phyloP scores from a whole-genome alignment of 176 grass and related monocot genomes.

The Zoysia pacifica region DNA sequence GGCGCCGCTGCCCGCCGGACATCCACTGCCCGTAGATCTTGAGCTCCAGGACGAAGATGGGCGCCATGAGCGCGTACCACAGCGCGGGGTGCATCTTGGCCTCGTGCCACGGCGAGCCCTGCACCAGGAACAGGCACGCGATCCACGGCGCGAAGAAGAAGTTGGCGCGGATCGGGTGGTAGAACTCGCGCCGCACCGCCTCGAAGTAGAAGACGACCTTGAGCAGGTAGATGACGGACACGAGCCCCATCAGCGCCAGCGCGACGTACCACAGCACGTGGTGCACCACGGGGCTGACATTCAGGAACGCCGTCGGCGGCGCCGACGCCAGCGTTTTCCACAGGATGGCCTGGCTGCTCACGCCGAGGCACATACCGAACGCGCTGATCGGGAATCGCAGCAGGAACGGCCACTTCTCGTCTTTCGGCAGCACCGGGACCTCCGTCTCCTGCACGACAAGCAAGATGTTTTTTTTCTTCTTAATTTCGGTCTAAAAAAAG shows the following conservation, averaged over 20 bases:
- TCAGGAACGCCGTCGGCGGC: conserved; percentile 62
- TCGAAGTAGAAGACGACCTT: conserved; percentile 93
- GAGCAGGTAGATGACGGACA: conserved; percentile 68
- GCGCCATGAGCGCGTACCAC: conserved; percentile 83
- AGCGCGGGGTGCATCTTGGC: conserved; percentile 38
- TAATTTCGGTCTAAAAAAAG: background rate
- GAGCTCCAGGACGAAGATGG: conserved; percentile 84
- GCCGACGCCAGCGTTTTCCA: conserved; percentile 79
- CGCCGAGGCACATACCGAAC: conserved; percentile 88
- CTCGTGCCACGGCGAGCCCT: conserved; percentile 52
- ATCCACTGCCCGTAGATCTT: conserved; percentile 99
- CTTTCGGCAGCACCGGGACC: conserved; percentile 76
- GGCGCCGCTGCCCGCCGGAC: conserved; percentile 66
- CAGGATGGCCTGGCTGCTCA: conserved; percentile 87
- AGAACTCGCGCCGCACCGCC: conserved; percentile 85
- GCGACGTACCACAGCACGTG: conserved; percentile 70
- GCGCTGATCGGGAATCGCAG: conserved; percentile 84
- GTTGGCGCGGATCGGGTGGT: conserved; percentile 88
- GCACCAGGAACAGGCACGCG: conserved; percentile 68
- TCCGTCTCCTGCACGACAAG: conserved; percentile 56
- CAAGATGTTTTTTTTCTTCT: background rate
- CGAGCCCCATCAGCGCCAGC: conserved; percentile 48
- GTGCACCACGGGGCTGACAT: conserved; percentile 54
- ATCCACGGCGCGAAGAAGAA: conserved; percentile 99
- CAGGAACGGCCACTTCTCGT: conserved; percentile 93